Percentiles rank a stretch among this genome's conserved stretches.
Conservation (phyloP, 805 yeast species). For the Yarrowia sp. region DNA sequence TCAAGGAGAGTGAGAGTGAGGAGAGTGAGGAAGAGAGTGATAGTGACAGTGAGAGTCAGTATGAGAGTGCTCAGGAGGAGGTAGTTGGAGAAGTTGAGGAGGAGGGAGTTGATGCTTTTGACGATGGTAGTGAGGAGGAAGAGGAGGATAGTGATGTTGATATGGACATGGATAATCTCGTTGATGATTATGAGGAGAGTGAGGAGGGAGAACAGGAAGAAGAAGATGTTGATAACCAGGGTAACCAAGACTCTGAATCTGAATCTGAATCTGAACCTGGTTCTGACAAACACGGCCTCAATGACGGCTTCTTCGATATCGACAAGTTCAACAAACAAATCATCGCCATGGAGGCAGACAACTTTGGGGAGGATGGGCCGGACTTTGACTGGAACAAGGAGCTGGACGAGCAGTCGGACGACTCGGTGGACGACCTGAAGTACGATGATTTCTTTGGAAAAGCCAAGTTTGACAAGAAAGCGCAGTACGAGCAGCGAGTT, state of each 20-base stretch:
- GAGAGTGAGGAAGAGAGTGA: constrained; percentile 31
- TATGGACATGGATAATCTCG: constrained; percentile 26
- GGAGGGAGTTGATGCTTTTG: constrained; percentile 28
- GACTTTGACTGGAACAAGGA: constrained; percentile 47
- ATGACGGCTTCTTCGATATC: constrained; percentile 79
- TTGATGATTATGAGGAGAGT: constrained; percentile 1
- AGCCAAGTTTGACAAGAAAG: constrained; percentile 24
- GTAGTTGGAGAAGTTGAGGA: constrained; percentile 32
- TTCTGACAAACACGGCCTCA: constrained; percentile 55
- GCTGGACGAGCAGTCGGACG: constrained; percentile 45
- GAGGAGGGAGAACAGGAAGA: not conserved
- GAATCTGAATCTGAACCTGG: not conserved
- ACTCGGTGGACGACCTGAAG: constrained; percentile 41
- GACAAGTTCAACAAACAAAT: constrained; percentile 78
- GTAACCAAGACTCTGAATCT: constrained; percentile 26
- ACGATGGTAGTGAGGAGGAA: constrained; percentile 27
- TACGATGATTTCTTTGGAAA: constrained; percentile 43
- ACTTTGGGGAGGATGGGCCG: constrained; percentile 47
- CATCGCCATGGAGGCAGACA: constrained; percentile 55
- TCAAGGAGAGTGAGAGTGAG: not conserved
- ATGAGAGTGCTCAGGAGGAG: constrained; percentile 34
- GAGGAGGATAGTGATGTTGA: constrained; percentile 9
- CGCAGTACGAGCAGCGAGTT: not conserved
- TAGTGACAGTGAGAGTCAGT: not conserved
- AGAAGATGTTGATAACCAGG: constrained; percentile 28